These are phyloP conservation scores for Stagonosporopsis rhizophila DNA, from an alignment of 2,329 filamentous ascomycete species.

Conservation along the genomic window DNA sequence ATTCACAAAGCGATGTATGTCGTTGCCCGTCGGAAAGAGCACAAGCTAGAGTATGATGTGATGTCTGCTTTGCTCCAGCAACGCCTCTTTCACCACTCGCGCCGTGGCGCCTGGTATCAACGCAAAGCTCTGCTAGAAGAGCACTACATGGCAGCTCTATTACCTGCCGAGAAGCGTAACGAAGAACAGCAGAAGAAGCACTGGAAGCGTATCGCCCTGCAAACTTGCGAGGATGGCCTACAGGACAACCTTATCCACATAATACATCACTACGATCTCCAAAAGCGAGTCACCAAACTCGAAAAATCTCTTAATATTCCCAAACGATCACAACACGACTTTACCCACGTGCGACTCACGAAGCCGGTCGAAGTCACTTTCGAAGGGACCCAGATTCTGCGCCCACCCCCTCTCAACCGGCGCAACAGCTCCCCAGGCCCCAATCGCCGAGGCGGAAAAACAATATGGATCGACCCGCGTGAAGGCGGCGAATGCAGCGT, in stretches of 20 bases:
- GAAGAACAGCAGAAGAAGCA: slow-evolving; percentile 75
- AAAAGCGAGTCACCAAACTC: slow-evolving; percentile 90
- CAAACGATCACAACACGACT: slow-evolving; percentile 88
- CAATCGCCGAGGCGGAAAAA: slow-evolving; percentile 67
- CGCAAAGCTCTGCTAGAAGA: slow-evolving; percentile 93
- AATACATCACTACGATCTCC: slow-evolving; percentile 92
- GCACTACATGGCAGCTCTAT: slow-evolving; percentile 77
- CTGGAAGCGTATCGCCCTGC: slow-evolving; percentile 78
- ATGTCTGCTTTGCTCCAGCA: slow-evolving; percentile 79
- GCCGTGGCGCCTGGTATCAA: slow-evolving; percentile 93
- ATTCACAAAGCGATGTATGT: slow-evolving; percentile 85
- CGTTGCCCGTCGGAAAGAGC: slow-evolving; percentile 81
- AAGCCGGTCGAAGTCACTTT: slow-evolving; percentile 78
- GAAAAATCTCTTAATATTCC: slow-evolving; percentile 84
- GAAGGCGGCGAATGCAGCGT: slow-evolving; percentile 82
- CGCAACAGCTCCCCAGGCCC: slow-evolving; percentile 40
- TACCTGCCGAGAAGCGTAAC: slow-evolving; percentile 30
- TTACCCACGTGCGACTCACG: slow-evolving; percentile 80
- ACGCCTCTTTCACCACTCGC: slow-evolving; percentile 81
- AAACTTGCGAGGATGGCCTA: slow-evolving; percentile 84
- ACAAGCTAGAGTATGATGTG: slow-evolving; percentile 77
- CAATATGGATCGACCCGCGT: slow-evolving; percentile 83
- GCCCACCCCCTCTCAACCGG: slow-evolving; percentile 50
- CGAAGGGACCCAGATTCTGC: slow-evolving; percentile 78
- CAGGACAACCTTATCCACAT: slow-evolving; percentile 89